Evolutionary conservation across 257 asterid genomes (phyloP).

Genomic region (Coffea eugenioides): DNA sequence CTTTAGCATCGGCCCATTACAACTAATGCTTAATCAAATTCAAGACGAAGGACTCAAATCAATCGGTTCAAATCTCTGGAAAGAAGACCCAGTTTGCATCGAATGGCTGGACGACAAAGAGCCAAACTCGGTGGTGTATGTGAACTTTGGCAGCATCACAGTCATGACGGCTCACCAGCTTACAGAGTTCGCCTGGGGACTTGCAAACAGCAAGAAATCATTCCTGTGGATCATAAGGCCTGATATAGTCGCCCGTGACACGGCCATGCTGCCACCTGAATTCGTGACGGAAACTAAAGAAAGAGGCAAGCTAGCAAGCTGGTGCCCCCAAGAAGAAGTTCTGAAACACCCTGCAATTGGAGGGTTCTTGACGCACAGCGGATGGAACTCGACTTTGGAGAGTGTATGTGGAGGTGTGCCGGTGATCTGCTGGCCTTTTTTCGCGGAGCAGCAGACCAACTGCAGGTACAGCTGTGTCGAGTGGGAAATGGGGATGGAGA

Average conservation of each 20-base stretch:
- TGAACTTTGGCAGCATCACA: slow-evolving; percentile 38
- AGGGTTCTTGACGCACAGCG: slow-evolving; percentile 43
- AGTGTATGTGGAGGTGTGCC: slow-evolving; percentile 40
- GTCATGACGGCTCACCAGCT: slow-evolving; percentile 24
- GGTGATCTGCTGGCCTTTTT: slow-evolving; percentile 37
- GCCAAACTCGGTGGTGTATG: slow-evolving; percentile 32
- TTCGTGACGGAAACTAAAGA: slow-evolving; percentile 22
- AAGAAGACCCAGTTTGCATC: too few species aligned
- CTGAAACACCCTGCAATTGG: slow-evolving; percentile 27
- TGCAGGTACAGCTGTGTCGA: slow-evolving; percentile 22
- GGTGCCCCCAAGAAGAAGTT: slow-evolving; percentile 37
- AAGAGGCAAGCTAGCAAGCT: slow-evolving; percentile 21
- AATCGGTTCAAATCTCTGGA: too few species aligned
- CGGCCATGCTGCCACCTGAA: slow-evolving; percentile 21
- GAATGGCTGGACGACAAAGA: slow-evolving; percentile 28
- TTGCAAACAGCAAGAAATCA: slow-evolving; percentile 25
- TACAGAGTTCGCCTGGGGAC: slow-evolving; percentile 38
- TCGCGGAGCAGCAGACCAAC: slow-evolving; percentile 29
- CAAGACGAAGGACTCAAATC: slow-evolving; percentile 1
- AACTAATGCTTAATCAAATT: slow-evolving; percentile 29
- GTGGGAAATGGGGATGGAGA: slow-evolving; percentile 33
- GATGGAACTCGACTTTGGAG: slow-evolving; percentile 44
- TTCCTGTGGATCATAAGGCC: slow-evolving; percentile 37
- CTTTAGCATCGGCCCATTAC: slow-evolving; percentile 46
- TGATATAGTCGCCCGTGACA: slow-evolving; percentile 24